Evolutionary conservation across 768 basidiomycete genomes (phyloP).

Genomic region (Amanita rubescens): DNA sequence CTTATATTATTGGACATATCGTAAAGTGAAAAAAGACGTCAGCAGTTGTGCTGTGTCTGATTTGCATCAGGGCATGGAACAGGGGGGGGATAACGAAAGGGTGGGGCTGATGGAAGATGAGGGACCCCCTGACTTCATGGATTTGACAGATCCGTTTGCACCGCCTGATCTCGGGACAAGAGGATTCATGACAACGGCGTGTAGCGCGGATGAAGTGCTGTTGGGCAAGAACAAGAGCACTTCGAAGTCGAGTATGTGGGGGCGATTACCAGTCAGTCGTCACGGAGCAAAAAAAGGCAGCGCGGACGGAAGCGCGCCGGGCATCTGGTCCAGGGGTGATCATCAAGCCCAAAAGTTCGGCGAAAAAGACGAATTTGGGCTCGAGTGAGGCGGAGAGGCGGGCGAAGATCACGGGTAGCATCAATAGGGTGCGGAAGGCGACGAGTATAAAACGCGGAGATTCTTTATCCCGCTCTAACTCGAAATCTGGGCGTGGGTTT

Average conservation of each 20-base stretch:
- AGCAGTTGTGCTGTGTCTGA: neutral
- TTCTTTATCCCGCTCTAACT: too few species aligned
- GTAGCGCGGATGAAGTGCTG: neutral
- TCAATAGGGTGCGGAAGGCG: too few species aligned
- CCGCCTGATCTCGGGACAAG: conserved; percentile 12
- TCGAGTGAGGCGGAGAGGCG: too few species aligned
- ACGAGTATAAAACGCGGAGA: too few species aligned
- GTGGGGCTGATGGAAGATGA: neutral
- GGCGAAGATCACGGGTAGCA: too few species aligned
- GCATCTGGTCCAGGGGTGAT: too few species aligned
- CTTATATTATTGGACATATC: neutral
- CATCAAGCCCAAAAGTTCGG: neutral
- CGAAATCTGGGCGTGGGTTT: too few species aligned
- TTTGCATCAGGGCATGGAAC: neutral
- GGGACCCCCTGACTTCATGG: conserved; percentile 20
- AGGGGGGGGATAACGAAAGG: neutral
- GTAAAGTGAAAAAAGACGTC: neutral
- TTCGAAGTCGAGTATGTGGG: neutral
- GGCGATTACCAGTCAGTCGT: neutral
- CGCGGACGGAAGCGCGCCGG: too few species aligned
- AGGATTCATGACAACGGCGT: neutral
- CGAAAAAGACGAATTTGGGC: neutral
- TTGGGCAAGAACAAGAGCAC: neutral
- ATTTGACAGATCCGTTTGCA: conserved; percentile 27
- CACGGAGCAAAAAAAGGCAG: neutral